Evolutionary conservation across 2,329 filamentous ascomycete species (phyloP).

Genomic region (Colletotrichum destructivum): DNA sequence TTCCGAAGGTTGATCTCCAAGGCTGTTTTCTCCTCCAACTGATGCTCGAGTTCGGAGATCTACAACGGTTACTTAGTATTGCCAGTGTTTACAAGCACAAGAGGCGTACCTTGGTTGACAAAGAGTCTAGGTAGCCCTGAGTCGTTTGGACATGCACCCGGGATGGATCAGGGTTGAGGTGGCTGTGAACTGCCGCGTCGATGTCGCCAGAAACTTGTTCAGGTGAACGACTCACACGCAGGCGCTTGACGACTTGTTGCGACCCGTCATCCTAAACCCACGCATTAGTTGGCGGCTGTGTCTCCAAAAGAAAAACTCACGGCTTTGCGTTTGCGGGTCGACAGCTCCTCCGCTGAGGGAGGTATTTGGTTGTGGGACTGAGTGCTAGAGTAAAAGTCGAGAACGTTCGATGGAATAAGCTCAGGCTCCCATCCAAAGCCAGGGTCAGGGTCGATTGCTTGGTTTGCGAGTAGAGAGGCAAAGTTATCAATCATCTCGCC

Average conservation of each 20-base stretch:
- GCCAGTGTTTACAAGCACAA: not conserved
- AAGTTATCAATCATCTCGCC: constrained; percentile 56
- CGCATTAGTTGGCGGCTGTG: not conserved
- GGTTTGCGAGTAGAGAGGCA: constrained; percentile 63
- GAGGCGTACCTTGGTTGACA: constrained; percentile 56
- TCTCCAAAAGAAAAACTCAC: constrained; percentile 13
- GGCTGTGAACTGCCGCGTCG: constrained; percentile 28
- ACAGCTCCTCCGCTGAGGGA: constrained; percentile 29
- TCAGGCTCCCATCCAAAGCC: constrained; percentile 64
- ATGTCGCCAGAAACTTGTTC: constrained; percentile 18
- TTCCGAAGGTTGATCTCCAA: constrained; percentile 43
- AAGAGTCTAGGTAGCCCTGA: constrained; percentile 51
- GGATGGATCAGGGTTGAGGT: constrained; percentile 30
- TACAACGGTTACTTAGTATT: constrained; percentile 42
- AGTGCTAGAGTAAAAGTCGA: constrained; percentile 62
- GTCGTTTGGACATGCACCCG: constrained; percentile 34
- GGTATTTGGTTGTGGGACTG: constrained; percentile 47
- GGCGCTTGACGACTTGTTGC: constrained; percentile 26
- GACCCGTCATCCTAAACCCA: constrained; percentile 22
- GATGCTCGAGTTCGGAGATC: constrained; percentile 56
- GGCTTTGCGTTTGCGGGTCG: constrained; percentile 37
- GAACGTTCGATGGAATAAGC: constrained; percentile 62
- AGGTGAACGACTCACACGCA: constrained; percentile 31
- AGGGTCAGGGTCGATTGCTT: constrained; percentile 57
- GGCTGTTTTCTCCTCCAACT: constrained; percentile 50